Base-by-base conservation (phyloP, 495 filamentous ascomycete genomes). In the Neurospora cerealis region DNA sequence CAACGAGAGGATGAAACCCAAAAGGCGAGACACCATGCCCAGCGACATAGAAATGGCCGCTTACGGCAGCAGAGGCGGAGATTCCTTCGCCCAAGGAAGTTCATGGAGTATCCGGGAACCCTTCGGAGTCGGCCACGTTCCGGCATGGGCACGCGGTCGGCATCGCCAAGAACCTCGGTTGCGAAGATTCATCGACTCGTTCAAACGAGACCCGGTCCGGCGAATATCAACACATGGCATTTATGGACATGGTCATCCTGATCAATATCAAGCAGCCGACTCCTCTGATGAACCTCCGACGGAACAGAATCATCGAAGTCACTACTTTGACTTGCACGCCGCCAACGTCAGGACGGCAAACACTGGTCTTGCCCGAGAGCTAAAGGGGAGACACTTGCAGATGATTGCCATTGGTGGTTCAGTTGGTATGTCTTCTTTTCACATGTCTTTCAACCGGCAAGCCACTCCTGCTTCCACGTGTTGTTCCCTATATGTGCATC, bases 381-480 rank as follows among this genome's bases (percentile, higher is more conserved):
- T 98, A 70, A 96, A 96, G 82, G 90, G 91, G 19, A 87, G 94
- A 48, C 95, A 98, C 85, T 80, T 97, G 75, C 94, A 97, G 86
- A 97, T 97, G 94, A 97, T 97, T 85, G 95, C 95, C 8, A 96
- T 97, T 76, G 94, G 94, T 75, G 96, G 96, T 42, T 95, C 93
- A 2, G 98, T 99, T 75, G 95, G 95, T 91, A 89, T 69, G 85
- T 71, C 32, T 17, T 70, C 24, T 10, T 44, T 17, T 37, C 24
- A 37, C 36, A 24, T 19, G n/a, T 69, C 17, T 32, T 41, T 21
- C n/a, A 62, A 17, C 11, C 17, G 6, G 24, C 39, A 34, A 9
- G 37, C 32, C 9, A 21, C 42, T n/a, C n/a, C 38, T 21, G 37
- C 71, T 73, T 60, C 72, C 74, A 60, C 28, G 21, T 15, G 11